phyloP scores from a whole-genome alignment of 495 filamentous ascomycete species.

The Rostrohypoxylon terebratum region DNA sequence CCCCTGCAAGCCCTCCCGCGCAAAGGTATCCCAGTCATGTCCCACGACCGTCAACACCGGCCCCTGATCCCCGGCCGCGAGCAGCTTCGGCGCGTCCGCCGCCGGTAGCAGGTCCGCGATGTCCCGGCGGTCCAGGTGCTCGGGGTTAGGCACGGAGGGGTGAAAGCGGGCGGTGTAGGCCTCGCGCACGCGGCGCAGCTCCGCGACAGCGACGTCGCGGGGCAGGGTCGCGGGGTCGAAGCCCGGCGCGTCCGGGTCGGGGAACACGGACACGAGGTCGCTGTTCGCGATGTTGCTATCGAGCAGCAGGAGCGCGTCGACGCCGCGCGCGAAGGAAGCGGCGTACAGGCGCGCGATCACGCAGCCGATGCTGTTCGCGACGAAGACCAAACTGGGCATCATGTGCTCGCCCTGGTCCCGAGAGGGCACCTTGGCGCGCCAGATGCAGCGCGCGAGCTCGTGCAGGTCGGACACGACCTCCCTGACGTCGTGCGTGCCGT shows the following conservation, averaged over 20 bases:
- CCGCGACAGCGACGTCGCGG: conserved; percentile 57
- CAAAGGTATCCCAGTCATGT: conserved; percentile 71
- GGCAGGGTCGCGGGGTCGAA: conserved; percentile 62
- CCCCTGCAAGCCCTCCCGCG: conserved; percentile 58
- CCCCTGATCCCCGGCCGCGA: conserved; percentile 48
- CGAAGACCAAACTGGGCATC: conserved; percentile 58
- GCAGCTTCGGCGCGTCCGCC: conserved; percentile 61
- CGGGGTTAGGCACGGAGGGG: conserved; percentile 65
- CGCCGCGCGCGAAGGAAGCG: conserved; percentile 57
- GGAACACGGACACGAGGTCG: conserved; percentile 69
- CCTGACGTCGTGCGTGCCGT: conserved; percentile 61
- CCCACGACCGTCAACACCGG: conserved; percentile 68
- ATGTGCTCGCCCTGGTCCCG: too few species aligned
- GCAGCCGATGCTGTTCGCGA: conserved; percentile 71
- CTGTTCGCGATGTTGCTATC: conserved; percentile 73
- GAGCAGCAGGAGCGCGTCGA: conserved; percentile 65
- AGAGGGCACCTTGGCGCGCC: conserved; percentile 2
- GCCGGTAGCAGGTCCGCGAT: conserved; percentile 63
- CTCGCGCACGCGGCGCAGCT: conserved; percentile 59
- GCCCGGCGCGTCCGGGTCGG: conserved; percentile 64
- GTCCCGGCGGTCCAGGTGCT: conserved; percentile 66
- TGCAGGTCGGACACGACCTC: conserved; percentile 64
- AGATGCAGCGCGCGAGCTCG: conserved; percentile 60
- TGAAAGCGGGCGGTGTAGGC: conserved; percentile 61
- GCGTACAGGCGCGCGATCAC: conserved; percentile 69